Percentiles rank a stretch among this genome's conserved stretches.
These are phyloP conservation scores for Salix arbutifolia DNA, from an alignment of 345 rosid genomes.

Conservation along the genomic window DNA sequence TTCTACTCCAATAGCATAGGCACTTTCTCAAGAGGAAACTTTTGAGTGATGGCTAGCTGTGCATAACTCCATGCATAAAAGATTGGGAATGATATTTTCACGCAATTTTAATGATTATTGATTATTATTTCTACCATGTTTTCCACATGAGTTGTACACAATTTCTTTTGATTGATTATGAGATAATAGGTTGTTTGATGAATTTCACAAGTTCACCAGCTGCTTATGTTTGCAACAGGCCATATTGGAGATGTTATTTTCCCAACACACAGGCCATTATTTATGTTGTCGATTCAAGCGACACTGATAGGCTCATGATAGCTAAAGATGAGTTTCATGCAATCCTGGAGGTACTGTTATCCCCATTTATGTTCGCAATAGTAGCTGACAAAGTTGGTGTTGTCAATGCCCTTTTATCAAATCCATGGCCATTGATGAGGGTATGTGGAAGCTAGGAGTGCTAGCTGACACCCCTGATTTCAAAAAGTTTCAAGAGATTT, in stretches of 20 bases:
- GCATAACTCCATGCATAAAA: not conserved
- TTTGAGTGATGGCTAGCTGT: not conserved
- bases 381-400: not conserved
- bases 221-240: conserved; percentile 38
- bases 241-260: conserved; percentile 84
- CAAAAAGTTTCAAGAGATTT: too few species aligned
- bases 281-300: conserved; percentile 79
- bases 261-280: conserved; percentile 79
- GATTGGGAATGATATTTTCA: not conserved
- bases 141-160: not conserved
- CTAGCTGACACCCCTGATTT: too few species aligned
- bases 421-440: not conserved
- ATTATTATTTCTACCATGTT: not conserved
- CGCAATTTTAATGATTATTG: not conserved
- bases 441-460: too few species aligned
- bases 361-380: not conserved
- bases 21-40: not conserved
- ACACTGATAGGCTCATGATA: conserved; percentile 58
- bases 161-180: not conserved
- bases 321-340: conserved; percentile 85
- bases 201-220: not conserved
- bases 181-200: conserved; percentile 1
- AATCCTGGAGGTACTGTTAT: conserved; percentile 55
- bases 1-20: not conserved
- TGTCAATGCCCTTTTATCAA: not conserved